Base-by-base conservation (phyloP, 2,329 filamentous ascomycete species). In the Pseudogymnoascus sp. region DNA sequence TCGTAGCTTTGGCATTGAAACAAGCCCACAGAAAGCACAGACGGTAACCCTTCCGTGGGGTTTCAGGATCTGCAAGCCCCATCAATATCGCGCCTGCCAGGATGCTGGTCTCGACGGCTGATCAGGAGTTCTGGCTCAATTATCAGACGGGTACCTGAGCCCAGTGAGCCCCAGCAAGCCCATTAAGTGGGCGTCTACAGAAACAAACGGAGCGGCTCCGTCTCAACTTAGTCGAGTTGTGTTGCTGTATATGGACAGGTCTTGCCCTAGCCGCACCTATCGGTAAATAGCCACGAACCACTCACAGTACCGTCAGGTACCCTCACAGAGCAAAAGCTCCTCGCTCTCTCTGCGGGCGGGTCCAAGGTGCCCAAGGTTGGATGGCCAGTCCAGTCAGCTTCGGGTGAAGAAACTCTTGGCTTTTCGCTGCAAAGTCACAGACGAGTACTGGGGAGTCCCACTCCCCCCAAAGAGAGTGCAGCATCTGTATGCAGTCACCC, bases 1-100 rank as follows among this genome's bases (percentile, higher is more conserved):
- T 33, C 50, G 50, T 56, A 14, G n/a, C 26, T 33, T 56, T 56
- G 33, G 50, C 50, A 33, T 56, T 56, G 50, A 56, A 56, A 56
- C 50, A 56, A 56, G 50, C 50, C 50, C 50, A 56, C 50, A 56
- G 50, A 56, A 56, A 56, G 50, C 50, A 56, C 50, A 56, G 50
- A 56, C 50, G 29, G 47, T 3, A 31, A 56, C 47, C n/a, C 47
- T 56, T 56, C 26, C 47, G 47, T 56, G 47, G 47, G 47, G 47
- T 56, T 56, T 56, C 29, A 56, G 50, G 50, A 56, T 56, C 50
- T 56, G 50, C 50, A 56, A 26, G 47, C 47, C 26, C 47, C 47
- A 56, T 33, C 47, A 56, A 56, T n/a, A 56, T 56, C 8, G 47
- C n/a, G 47, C 47, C 47, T 56, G 47, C 26, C 47, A 56, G n/a